Evolutionary conservation across 345 rosid species (phyloP).

Genomic region (Gossypium turneri): DNA sequence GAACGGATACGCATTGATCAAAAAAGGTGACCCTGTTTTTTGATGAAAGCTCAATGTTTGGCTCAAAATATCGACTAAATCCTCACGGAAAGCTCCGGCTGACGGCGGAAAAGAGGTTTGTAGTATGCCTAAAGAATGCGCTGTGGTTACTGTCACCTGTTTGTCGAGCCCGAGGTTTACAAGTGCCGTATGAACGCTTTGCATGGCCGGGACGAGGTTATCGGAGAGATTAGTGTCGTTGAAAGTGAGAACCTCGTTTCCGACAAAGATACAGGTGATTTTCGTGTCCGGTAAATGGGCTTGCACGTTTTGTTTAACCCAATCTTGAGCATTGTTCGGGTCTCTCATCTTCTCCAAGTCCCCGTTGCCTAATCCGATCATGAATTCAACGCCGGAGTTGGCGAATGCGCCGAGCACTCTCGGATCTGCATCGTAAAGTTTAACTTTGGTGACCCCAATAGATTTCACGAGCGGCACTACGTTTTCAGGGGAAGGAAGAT

Average conservation of each 20-base stretch:
- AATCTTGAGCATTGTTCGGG: constrained; percentile 47
- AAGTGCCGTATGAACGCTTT: constrained; percentile 64
- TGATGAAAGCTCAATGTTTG: constrained; percentile 62
- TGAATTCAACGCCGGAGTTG: constrained; percentile 67
- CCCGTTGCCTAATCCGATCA: constrained; percentile 73
- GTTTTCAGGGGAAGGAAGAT: constrained; percentile 66
- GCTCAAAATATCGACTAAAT: constrained; percentile 43
- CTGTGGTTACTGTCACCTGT: constrained; percentile 67
- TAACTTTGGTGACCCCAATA: constrained; percentile 75
- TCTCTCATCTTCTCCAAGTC: constrained; percentile 57
- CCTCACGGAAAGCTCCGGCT: constrained; percentile 65
- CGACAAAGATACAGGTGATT: constrained; percentile 72
- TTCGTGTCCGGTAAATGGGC: constrained; percentile 71
- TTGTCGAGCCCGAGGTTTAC: constrained; percentile 56
- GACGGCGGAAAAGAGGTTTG: constrained; percentile 86
- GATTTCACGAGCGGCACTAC: constrained; percentile 79
- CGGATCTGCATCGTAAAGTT: constrained; percentile 87
- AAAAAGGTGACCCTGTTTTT: constrained; percentile 65
- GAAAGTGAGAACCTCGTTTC: constrained; percentile 80
- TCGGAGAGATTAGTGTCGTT: constrained; percentile 61
- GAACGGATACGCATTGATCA: constrained; percentile 91
- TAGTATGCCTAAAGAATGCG: constrained; percentile 70
- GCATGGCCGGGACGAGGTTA: constrained; percentile 78
- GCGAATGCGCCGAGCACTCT: constrained; percentile 74
- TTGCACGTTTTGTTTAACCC: constrained; percentile 74